Percentiles rank a stretch among this genome's conserved stretches.
phyloP scores from a whole-genome alignment of 2,329 filamentous ascomycete genomes.

The Aspergillus hortae region DNA sequence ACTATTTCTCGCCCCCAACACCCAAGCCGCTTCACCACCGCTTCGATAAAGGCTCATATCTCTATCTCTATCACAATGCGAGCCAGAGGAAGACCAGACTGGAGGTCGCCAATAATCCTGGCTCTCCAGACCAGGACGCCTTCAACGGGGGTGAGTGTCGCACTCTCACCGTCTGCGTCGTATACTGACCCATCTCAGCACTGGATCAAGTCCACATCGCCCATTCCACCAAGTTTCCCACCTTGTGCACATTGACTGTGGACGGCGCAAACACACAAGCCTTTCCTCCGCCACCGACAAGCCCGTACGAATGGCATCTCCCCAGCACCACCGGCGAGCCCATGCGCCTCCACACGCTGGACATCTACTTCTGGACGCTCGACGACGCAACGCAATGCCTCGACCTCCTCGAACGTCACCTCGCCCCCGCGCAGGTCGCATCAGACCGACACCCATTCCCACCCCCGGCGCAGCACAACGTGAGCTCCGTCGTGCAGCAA shows the following conservation, averaged over 20 bases:
- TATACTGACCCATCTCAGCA: slow-evolving; percentile 29
- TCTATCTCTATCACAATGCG: slow-evolving; percentile 61
- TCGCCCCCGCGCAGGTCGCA: slow-evolving; percentile 43
- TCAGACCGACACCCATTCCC: slow-evolving; percentile 45
- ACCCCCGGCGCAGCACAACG: slow-evolving; percentile 27
- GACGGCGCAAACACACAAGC: slow-evolving; percentile 36
- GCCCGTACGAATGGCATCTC: slow-evolving; percentile 54
- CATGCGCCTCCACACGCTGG: slow-evolving; percentile 55
- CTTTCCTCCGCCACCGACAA: slow-evolving; percentile 24
- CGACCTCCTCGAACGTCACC: slow-evolving; percentile 38
- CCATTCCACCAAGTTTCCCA: slow-evolving; percentile 59
- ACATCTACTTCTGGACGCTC: slow-evolving; percentile 62
- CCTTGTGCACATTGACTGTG: slow-evolving; percentile 55
- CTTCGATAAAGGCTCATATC: slow-evolving; percentile 62
- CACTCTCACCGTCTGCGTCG: not conserved
- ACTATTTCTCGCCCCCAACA: slow-evolving; percentile 57
- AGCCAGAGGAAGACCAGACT: slow-evolving; percentile 52
- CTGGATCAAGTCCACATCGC: slow-evolving; percentile 51
- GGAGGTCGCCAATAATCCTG: slow-evolving; percentile 62
- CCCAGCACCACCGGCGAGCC: slow-evolving; percentile 51
- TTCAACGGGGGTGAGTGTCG: slow-evolving; percentile 55
- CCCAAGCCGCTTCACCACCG: slow-evolving; percentile 57
- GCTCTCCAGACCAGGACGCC: slow-evolving; percentile 61
- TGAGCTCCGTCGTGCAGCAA: slow-evolving; percentile 60
- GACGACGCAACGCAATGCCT: slow-evolving; percentile 57